phyloP scores from a whole-genome alignment of 225 moss, liverwort and hornwort genomes.

The Antitrichia curtipendula region DNA sequence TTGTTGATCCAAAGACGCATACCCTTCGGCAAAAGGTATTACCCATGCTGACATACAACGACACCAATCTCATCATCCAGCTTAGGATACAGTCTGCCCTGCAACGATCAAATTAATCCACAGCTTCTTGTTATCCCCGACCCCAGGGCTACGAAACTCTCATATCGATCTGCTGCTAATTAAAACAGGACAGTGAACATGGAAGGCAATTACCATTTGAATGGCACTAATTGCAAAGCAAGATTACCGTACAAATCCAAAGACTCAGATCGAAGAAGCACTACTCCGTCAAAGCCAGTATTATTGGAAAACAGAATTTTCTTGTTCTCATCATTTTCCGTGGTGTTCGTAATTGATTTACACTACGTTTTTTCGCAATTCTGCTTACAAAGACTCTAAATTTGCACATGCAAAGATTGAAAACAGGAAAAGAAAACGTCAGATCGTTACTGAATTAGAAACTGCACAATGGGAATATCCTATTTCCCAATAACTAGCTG shows the following conservation, averaged over 20 bases:
- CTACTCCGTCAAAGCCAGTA: neutral
- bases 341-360: neutral
- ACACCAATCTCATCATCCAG: neutral
- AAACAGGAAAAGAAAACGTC: neutral
- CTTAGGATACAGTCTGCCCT: neutral
- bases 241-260: neutral
- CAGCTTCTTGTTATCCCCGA: neutral
- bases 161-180: neutral
- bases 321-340: neutral
- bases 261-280: neutral
- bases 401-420: neutral
- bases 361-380: neutral
- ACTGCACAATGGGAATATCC: neutral
- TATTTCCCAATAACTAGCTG: too few relatives aligned
- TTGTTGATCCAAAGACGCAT: neutral
- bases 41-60: neutral
- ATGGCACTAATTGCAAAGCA: neutral
- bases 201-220: neutral
- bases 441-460: neutral
- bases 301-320: neutral
- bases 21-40: neutral
- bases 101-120: neutral
- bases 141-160: neutral
- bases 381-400: neutral
- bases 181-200: neutral